Evolutionary conservation across 352 stramenopile genomes (phyloP).

Genomic region (Pythium phragmiticola): DNA sequence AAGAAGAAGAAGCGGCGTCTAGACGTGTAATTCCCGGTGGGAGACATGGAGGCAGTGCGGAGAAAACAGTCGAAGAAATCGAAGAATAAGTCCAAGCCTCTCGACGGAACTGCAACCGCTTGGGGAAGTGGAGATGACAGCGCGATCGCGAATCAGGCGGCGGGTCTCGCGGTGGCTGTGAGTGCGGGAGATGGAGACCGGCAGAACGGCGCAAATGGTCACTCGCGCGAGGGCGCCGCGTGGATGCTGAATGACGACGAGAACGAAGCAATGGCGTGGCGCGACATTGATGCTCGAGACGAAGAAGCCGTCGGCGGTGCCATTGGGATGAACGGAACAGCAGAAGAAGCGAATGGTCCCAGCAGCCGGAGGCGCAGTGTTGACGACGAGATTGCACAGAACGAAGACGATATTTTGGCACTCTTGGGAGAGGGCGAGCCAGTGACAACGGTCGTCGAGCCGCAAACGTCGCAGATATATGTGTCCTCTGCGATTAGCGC

Average conservation of each 20-base stretch:
- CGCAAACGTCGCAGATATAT: neutral
- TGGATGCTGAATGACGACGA: conserved; percentile 21
- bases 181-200: neutral
- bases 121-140: neutral
- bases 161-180: neutral
- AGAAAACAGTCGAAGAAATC: conserved; percentile 28
- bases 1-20: conserved; percentile 2
- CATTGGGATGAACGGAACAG: neutral
- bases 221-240: conserved; percentile 20
- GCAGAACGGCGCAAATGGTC: conserved; percentile 5
- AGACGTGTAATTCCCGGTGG: neutral
- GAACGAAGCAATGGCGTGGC: conserved; percentile 5
- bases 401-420: conserved; percentile 58
- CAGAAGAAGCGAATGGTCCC: neutral
- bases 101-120: neutral
- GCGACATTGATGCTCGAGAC: neutral
- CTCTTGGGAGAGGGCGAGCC: conserved; percentile 32
- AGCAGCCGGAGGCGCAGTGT: conserved; percentile 10
- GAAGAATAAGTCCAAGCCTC: conserved; percentile 22
- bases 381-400: conserved; percentile 48
- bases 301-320: neutral
- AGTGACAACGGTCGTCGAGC: neutral
- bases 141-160: neutral
- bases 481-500: neutral
- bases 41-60: conserved; percentile 30